Base-by-base conservation (phyloP, 805 yeast genomes). In the Saccharomyces cerevisiae region DNA sequence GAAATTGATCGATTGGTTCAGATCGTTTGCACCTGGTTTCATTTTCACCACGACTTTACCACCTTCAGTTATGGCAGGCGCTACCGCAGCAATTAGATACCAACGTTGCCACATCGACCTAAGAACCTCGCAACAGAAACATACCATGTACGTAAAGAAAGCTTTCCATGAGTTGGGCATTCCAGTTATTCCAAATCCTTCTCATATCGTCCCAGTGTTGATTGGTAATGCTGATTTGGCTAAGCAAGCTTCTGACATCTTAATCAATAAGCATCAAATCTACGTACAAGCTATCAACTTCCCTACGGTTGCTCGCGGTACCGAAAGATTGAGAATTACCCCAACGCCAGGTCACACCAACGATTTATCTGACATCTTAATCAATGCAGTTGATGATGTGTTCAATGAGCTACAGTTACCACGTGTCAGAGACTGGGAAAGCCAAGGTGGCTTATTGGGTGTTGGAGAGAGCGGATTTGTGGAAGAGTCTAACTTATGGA, bases 221-320 rank as follows among this genome's bases (percentile, higher is more conserved):
- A 87, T 94, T 64, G 99, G 99, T 60, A 91, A 90, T 67, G 97
- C 99, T 9, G 86, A 84, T 51, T 84, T 85, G 60, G 97, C 98
- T 53, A 92, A 92, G 71, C 76, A 76, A 56, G 98, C 98, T 9
- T 87, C 96, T 24, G 99, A 94, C 70, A 70, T 87, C 70, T 81
- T 94, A 67, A 82, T 94, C 77, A 80, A 85, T 59, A 83, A 87
- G 64, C 87, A 90, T 74, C 79, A 81, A 60, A 91, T 94, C 69
- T 94, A 94, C 67, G 99, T 95, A 48, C 99, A 94, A 76, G 97
- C 98, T 49, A 94, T 94, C 71, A 94, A 94, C 76, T 94, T 86
- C 83, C 99, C 99, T 57, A 94, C 99, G 26, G 99, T 94, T 57
- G 85, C 97, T 21, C 83, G 87, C 61, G 99, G 99, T 57, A 85